Base-by-base conservation (phyloP, 257 asterid species). In the Lithospermum erythrorhizon region DNA sequence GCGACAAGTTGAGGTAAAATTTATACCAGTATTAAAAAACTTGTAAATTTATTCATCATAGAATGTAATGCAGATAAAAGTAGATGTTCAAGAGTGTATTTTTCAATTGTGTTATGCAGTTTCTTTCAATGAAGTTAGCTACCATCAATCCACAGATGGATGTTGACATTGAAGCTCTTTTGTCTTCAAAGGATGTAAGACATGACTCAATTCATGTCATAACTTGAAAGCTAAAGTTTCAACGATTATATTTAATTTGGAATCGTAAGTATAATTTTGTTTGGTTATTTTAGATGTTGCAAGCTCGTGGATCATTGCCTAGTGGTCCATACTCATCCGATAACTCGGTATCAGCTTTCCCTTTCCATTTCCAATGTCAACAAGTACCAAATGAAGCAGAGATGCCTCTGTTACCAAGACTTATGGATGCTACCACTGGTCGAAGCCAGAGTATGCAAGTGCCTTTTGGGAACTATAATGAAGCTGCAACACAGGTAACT, bases 51-150 rank as follows among this genome's bases (percentile, higher is more conserved):
- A 19, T 9, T 6, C 21, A 6, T 45, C 14, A 18, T 32, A 15
- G 41, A 14, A 21, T 21, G 8, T 41, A 41, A 24, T 56, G 24
- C 60, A 22, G 18, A 3, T 56, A 24, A 56, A 53, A 11, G 49
- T 41, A 41, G n/a, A 9, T 56, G 32, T 24, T 54, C 9, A 53
- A 20, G 30, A 16, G 30, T 21, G 30, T 65, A 56, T 2, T 62
- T 54, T 29, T 41, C 49, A 5, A 14, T 61, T 21, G n/a, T 78
- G 81, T 49, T 23, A 56, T 22, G 30, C 48, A 90, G 97, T 90
- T 90, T 65, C 87, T 90, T 63, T 90, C 97, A 6, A 90, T 90
- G 97, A 90, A 90, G 60, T 70, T 90, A 73, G 69, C 97, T 47
- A 78, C 84, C 58, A 80, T 90, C 11, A 78, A 90, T 78, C 95